Conservation (phyloP, 2,329 filamentous ascomycete species). For the Monilinia aucupariae region DNA sequence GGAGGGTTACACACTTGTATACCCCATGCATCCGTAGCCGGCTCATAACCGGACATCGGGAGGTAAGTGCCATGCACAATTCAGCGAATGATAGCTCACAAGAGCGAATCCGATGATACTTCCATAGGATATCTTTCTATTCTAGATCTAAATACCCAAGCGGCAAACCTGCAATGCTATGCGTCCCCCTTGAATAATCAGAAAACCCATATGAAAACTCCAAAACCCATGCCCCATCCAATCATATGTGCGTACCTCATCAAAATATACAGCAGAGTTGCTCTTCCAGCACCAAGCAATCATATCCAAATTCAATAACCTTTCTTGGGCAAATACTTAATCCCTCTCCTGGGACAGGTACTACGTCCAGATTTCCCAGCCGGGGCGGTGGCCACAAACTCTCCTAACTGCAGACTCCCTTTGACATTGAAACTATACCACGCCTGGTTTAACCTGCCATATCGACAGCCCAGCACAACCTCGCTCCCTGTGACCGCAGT, state of each 20-base stretch:
- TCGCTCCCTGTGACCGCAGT: conserved; percentile 41
- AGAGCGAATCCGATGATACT: background rate
- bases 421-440: conserved; percentile 39
- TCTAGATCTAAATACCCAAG: background rate
- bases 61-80: background rate
- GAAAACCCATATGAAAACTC: background rate
- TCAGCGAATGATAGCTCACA: background rate
- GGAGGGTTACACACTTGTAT: background rate
- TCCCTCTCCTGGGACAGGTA: conserved; percentile 20
- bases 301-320: background rate
- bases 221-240: background rate
- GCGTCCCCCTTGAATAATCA: background rate
- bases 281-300: background rate
- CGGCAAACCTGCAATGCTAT: background rate
- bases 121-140: background rate
- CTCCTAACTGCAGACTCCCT: conserved; percentile 22
- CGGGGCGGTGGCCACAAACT: conserved; percentile 21
- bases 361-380: conserved; percentile 20
- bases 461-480: conserved; percentile 43
- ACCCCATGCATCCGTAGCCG: background rate
- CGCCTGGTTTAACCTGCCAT: conserved; percentile 44
- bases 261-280: background rate
- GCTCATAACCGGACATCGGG: background rate
- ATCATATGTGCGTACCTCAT: background rate
- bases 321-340: conserved; percentile 23